These are phyloP conservation scores for Paracamarosporium sp. DNA, from an alignment of 2,329 filamentous ascomycete genomes.

Conservation along the genomic window DNA sequence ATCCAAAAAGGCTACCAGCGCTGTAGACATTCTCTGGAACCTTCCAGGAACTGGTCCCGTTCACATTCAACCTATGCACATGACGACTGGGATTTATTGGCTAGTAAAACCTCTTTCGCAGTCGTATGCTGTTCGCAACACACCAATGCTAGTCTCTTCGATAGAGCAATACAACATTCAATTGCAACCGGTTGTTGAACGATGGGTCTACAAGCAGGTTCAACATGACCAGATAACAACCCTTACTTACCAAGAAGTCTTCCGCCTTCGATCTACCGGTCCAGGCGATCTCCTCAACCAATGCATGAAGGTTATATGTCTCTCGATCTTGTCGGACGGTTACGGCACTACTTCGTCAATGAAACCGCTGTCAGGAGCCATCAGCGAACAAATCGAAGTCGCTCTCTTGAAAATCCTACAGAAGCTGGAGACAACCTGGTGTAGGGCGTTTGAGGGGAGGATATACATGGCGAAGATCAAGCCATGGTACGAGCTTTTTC, in stretches of 20 bases:
- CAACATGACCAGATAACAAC: slow-evolving; percentile 35
- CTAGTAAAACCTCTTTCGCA: slow-evolving; percentile 33
- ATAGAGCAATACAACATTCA: slow-evolving; percentile 38
- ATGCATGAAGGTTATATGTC: slow-evolving; percentile 41
- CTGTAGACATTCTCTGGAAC: slow-evolving; percentile 44
- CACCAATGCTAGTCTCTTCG: slow-evolving; percentile 28
- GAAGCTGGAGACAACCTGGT: slow-evolving; percentile 35
- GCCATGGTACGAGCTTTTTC: slow-evolving; percentile 46
- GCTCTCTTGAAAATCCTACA: slow-evolving; percentile 40
- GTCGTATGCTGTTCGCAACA: slow-evolving; percentile 44
- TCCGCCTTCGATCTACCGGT: slow-evolving; percentile 32
- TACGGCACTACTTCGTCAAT: slow-evolving; percentile 43
- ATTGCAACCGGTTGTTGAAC: slow-evolving; percentile 36
- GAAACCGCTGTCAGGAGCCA: slow-evolving; percentile 42
- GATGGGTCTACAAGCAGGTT: slow-evolving; percentile 38
- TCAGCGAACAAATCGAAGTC: slow-evolving; percentile 46
- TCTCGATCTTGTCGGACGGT: slow-evolving; percentile 45
- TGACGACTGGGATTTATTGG: slow-evolving; percentile 36
- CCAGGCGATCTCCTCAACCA: slow-evolving; percentile 29
- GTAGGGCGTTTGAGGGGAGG: slow-evolving; percentile 35
- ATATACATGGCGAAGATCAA: slow-evolving; percentile 44
- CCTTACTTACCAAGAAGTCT: slow-evolving; percentile 40
- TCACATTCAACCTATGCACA: slow-evolving; percentile 28
- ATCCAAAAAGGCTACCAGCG: slow-evolving; percentile 27
- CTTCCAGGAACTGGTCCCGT: slow-evolving; percentile 42